Conservation (phyloP, 805 yeast genomes). For the Hanseniaspora pseudoguilliermondii region DNA sequence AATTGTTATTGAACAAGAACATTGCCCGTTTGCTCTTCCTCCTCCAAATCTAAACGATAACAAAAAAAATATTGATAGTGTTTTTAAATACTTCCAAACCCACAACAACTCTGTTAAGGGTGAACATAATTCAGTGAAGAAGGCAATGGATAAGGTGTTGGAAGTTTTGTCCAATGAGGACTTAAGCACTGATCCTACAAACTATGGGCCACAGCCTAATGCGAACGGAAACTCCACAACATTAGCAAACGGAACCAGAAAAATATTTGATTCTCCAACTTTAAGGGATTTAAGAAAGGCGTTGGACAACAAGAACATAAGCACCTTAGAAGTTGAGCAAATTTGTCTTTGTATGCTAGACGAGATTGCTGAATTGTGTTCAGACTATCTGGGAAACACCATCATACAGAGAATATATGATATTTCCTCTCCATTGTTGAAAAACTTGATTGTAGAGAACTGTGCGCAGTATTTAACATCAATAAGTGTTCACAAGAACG, state of each 20-base stretch:
- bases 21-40: slow-evolving; percentile 27
- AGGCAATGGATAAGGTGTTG: slow-evolving; percentile 17
- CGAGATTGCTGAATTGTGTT: slow-evolving; percentile 79
- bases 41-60: slow-evolving; percentile 22
- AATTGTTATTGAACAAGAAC: slow-evolving; percentile 22
- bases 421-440: slow-evolving; percentile 52
- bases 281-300: slow-evolving; percentile 74
- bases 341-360: slow-evolving; percentile 70
- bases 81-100: slow-evolving; percentile 20
- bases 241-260: slow-evolving; percentile 16
- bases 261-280: slow-evolving; percentile 78
- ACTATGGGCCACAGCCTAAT: slow-evolving; percentile 11
- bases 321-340: slow-evolving; percentile 61
- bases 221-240: background rate
- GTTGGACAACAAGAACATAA: slow-evolving; percentile 41
- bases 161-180: background rate
- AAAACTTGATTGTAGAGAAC: slow-evolving; percentile 66
- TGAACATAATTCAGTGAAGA: slow-evolving; percentile 14
- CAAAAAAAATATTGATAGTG: slow-evolving; percentile 16
- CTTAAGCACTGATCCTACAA: slow-evolving; percentile 11
- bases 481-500: slow-evolving; percentile 91
- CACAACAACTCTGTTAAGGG: slow-evolving; percentile 6
- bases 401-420: slow-evolving; percentile 85
- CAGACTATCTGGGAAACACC: slow-evolving; percentile 91
- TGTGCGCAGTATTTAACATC: slow-evolving; percentile 74